phyloP scores from a whole-genome alignment of 140 eudicot species.

The Anethum foeniculum region DNA sequence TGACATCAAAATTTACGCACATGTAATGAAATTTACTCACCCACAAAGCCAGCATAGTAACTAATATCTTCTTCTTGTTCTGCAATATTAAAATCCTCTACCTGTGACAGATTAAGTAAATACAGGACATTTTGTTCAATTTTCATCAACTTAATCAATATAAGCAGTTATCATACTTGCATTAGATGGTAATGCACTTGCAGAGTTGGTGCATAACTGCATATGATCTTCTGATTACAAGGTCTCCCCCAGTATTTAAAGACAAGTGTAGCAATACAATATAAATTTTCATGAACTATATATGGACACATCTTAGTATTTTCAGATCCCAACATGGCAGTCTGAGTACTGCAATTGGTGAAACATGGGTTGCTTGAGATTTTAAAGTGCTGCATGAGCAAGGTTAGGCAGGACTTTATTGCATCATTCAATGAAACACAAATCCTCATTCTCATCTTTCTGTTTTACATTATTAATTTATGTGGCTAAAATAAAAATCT shows the following conservation, averaged over 20 bases:
- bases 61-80: conserved; percentile 74
- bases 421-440: too few relatives aligned
- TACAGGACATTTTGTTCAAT: not conserved
- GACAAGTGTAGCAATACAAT: not conserved
- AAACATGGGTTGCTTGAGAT: too few relatives aligned
- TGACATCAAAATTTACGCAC: not conserved
- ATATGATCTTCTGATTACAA: not conserved
- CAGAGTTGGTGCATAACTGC: not conserved
- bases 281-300: not conserved
- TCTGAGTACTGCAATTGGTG: too few relatives aligned
- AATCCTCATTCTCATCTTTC: too few relatives aligned
- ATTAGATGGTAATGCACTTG: not conserved
- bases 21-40: conserved; percentile 28
- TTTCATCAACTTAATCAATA: not conserved
- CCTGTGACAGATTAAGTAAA: conserved; percentile 24
- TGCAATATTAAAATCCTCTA: conserved; percentile 70
- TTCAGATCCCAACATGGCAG: too few relatives aligned
- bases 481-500: too few relatives aligned
- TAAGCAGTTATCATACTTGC: not conserved
- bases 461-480: too few relatives aligned
- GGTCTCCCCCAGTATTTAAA: not conserved
- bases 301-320: too few relatives aligned
- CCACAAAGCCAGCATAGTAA: conserved; percentile 87
- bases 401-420: too few relatives aligned
- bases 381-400: too few relatives aligned